Conservation (phyloP, 352 stramenopile species). For the Globisporangium iwayamae region DNA sequence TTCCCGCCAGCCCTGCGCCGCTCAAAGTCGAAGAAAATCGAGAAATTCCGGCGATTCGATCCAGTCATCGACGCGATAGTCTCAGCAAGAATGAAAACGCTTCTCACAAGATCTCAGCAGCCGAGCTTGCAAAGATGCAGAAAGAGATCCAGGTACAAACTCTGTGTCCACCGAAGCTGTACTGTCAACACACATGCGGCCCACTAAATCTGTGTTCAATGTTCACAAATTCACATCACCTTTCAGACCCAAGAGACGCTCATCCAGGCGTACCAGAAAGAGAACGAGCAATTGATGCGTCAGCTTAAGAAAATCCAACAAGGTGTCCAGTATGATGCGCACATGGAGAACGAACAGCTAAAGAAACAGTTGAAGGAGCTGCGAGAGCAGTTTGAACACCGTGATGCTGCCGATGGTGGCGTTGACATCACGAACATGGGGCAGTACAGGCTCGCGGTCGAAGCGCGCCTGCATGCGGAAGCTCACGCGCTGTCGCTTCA, state of each 20-base stretch:
- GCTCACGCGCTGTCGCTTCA: conserved; percentile 43
- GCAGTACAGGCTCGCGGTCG: conserved; percentile 51
- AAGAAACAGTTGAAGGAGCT: conserved; percentile 41
- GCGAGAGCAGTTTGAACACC: conserved; percentile 26
- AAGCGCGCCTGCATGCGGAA: conserved; percentile 61
- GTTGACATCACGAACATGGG: conserved; percentile 32
- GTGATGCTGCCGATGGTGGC: conserved; percentile 2
- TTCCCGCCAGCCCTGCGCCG: background rate
- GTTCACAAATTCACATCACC: background rate
- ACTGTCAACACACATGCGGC: background rate
- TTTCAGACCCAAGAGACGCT: conserved; percentile 65
- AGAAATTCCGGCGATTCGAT: background rate
- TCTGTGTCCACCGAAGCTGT: background rate
- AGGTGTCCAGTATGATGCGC: conserved; percentile 64
- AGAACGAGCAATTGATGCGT: conserved; percentile 82
- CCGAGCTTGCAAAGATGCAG: conserved; percentile 26
- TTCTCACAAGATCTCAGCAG: background rate
- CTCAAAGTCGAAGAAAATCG: background rate
- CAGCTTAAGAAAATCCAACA: conserved; percentile 65
- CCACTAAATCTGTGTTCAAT: background rate
- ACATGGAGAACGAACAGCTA: conserved; percentile 71
- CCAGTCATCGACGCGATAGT: background rate
- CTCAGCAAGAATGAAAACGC: conserved; percentile 1
- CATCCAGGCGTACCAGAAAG: conserved; percentile 76
- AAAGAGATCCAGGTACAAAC: conserved; percentile 51